Evolutionary conservation across 805 yeast species (phyloP), one percentile per base, ranked within the genome.

Genomic region (Zygoascus bituminiphila): DNA sequence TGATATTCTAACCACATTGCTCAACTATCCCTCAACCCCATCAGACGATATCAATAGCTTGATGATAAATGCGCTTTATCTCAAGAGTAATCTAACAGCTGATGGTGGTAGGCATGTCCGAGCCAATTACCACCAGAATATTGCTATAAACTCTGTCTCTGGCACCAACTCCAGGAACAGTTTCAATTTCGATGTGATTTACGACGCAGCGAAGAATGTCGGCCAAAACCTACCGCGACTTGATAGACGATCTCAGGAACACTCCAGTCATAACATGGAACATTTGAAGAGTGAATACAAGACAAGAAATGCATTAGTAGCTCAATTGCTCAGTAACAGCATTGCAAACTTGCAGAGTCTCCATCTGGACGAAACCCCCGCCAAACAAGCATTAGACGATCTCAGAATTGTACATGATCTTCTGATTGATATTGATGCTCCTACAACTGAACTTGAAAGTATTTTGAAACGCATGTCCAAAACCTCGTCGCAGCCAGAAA

Each of bases 61-160:
- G 43, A 58, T 60, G 5, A 31, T 42, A 10, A 56, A 59, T 44
- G 63, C 63, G 4, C 40, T 60, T 10, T 54, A 54, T 37, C 49
- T 60, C 22, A 49, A 47, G 35, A 44, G 51, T 19, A 50, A 57
- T 31, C 15, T 50, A 5, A 31, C 51, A 4, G 39, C 47, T 24
- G 58, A 55, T 7, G 60, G 61, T 1, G 45, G 45, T n/a, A 42
- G 21, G 17, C 14, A 25, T n/a, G 36, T 42, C 5, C 15, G 25
- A 17, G 31, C 17, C 23, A 20, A 25, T 8, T 42, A 25, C 14
- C 15, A n/a, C 19, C 15, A 25, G 21, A 10, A 17, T 12, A 5
- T 42, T 5, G 14, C 26, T 7, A 14, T 12, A n/a, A 23, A 22
- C 5, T 9, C n/a, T 46, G 36, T n/a, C 29, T 19, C 15, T 14